Evolutionary conservation across 2,329 filamentous ascomycete species (phyloP).

Genomic region (Aspergillus arachidicola): DNA sequence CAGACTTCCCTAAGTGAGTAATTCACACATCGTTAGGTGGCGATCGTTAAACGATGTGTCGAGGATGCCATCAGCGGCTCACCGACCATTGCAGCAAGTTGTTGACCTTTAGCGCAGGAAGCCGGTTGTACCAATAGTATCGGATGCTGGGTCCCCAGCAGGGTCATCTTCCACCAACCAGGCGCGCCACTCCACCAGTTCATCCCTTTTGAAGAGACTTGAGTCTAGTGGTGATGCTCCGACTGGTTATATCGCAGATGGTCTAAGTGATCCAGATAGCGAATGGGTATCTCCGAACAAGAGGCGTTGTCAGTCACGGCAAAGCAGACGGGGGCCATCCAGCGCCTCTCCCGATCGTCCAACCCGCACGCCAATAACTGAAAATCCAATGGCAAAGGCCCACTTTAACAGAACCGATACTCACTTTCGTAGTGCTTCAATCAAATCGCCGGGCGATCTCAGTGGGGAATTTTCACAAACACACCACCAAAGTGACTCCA

Average conservation of each 20-base stretch:
- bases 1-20: slow-evolving; percentile 18
- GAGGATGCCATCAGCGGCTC: neutral
- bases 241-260: slow-evolving; percentile 17
- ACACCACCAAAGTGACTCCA: slow-evolving; percentile 14
- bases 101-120: slow-evolving; percentile 17
- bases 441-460: slow-evolving; percentile 13
- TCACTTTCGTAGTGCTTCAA: slow-evolving; percentile 13
- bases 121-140: slow-evolving; percentile 11
- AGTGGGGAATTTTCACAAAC: slow-evolving; percentile 8
- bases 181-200: slow-evolving; percentile 20
- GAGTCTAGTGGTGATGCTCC: slow-evolving; percentile 17
- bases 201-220: slow-evolving; percentile 17
- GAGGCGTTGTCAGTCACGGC: slow-evolving; percentile 12
- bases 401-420: slow-evolving; percentile 14
- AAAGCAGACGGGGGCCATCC: slow-evolving; percentile 9
- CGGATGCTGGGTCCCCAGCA: slow-evolving; percentile 17
- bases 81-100: neutral
- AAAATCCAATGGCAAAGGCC: slow-evolving; percentile 14
- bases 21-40: neutral
- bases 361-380: slow-evolving; percentile 13
- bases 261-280: slow-evolving; percentile 14
- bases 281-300: slow-evolving; percentile 14
- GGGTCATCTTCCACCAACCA: slow-evolving; percentile 20
- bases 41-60: neutral
- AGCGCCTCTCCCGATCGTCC: slow-evolving; percentile 12